Percentiles rank a stretch among this genome's conserved stretches.
Evolutionary conservation across 2,329 filamentous ascomycete genomes (phyloP).

Genomic region (Aureobasidium sp.): DNA sequence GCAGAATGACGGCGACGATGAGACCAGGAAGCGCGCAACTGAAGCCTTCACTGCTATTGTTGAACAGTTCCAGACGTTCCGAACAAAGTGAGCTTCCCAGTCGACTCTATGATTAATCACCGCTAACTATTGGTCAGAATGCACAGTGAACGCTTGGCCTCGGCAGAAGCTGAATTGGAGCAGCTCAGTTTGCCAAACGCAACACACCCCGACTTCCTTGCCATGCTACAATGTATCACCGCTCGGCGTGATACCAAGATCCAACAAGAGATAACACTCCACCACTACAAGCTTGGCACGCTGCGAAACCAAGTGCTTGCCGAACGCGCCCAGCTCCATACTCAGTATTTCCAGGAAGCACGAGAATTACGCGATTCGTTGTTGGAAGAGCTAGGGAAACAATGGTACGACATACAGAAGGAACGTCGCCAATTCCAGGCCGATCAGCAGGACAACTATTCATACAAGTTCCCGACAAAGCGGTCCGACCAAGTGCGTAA

Average conservation of each 20-base stretch:
- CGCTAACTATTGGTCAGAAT: constrained; percentile 33
- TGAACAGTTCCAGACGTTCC: constrained; percentile 78
- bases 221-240: constrained; percentile 82
- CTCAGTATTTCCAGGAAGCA: constrained; percentile 82
- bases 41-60: constrained; percentile 62
- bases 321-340: constrained; percentile 76
- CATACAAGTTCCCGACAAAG: constrained; percentile 70
- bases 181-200: constrained; percentile 52
- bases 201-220: constrained; percentile 83
- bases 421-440: constrained; percentile 74
- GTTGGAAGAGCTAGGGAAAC: constrained; percentile 73
- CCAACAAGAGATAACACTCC: constrained; percentile 64
- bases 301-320: constrained; percentile 70
- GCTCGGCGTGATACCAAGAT: constrained; percentile 75
- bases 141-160: constrained; percentile 79
- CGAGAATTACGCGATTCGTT: constrained; percentile 75
- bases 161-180: constrained; percentile 63
- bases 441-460: constrained; percentile 73
- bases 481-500: constrained; percentile 72
- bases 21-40: constrained; percentile 19
- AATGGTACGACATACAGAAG: constrained; percentile 89
- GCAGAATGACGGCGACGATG: constrained; percentile 26
- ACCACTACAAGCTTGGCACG: constrained; percentile 65
- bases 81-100: constrained; percentile 37
- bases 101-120: not conserved